A percentile compares a stretch with the other conserved stretches of the same genome.
Conservation (phyloP, 495 filamentous ascomycete genomes). For the Daldinia childiae region DNA sequence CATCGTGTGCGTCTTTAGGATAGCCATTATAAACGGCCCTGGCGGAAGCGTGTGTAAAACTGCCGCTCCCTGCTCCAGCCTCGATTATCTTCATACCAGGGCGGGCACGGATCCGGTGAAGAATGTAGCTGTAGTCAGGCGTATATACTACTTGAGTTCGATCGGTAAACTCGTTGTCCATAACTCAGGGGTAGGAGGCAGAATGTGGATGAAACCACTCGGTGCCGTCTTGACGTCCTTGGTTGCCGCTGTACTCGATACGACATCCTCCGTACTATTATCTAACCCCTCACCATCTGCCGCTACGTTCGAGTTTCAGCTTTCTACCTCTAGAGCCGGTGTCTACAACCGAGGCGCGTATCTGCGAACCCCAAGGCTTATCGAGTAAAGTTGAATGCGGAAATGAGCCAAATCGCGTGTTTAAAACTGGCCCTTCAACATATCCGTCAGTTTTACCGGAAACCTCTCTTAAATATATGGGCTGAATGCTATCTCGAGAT, state of each 20-base stretch:
- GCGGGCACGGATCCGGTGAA: slow-evolving; percentile 83
- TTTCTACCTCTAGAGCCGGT: slow-evolving; percentile 80
- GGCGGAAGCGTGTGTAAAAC: slow-evolving; percentile 90
- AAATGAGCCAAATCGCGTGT: slow-evolving; percentile 95
- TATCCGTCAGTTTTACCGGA: slow-evolving; percentile 74
- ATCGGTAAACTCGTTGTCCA: slow-evolving; percentile 91
- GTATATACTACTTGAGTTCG: slow-evolving; percentile 98
- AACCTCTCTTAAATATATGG: slow-evolving; percentile 71
- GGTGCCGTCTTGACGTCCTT: slow-evolving; percentile 64
- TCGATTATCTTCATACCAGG: slow-evolving; percentile 87
- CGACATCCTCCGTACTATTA: slow-evolving; percentile 39
- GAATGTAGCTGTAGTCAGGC: slow-evolving; percentile 94
- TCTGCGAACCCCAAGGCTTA: slow-evolving; percentile 89
- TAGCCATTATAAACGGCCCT: slow-evolving; percentile 90
- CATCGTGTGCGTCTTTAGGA: slow-evolving; percentile 53
- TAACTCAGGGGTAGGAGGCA: slow-evolving; percentile 90
- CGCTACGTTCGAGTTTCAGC: slow-evolving; percentile 58
- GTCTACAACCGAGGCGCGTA: slow-evolving; percentile 87
- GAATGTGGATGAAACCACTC: slow-evolving; percentile 88
- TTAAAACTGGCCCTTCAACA: slow-evolving; percentile 82
- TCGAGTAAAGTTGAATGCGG: slow-evolving; percentile 86
- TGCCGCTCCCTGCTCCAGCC: slow-evolving; percentile 93
- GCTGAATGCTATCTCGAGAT: slow-evolving; percentile 80
- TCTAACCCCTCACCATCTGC: slow-evolving; percentile 42
- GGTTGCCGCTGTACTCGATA: slow-evolving; percentile 32